These are phyloP conservation scores for Amphichorda felina DNA, from an alignment of 2,329 filamentous ascomycete species.

Conservation along the genomic window DNA sequence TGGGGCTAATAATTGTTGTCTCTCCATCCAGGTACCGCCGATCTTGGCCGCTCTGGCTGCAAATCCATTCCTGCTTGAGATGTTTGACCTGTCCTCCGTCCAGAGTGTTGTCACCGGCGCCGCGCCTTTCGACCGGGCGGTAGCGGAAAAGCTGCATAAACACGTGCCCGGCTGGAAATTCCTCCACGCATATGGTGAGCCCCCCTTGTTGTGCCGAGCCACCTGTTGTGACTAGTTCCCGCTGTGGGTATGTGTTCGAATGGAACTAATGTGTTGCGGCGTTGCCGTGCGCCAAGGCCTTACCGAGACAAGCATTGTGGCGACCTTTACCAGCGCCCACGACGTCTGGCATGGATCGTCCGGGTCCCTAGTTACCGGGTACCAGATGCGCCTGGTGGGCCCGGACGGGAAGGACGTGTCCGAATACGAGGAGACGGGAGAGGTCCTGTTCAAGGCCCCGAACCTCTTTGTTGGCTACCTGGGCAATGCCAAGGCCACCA, in stretches of 20 bases:
- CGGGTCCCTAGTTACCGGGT: slow-evolving; percentile 38
- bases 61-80: slow-evolving; percentile 40
- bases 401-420: slow-evolving; percentile 60
- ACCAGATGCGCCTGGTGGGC: too few species aligned
- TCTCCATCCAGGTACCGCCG: slow-evolving; percentile 28
- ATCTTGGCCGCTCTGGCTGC: slow-evolving; percentile 60
- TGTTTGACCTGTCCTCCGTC: slow-evolving; percentile 59
- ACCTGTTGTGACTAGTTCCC: too few species aligned
- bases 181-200: too few species aligned
- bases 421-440: slow-evolving; percentile 51
- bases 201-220: too few species aligned
- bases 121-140: slow-evolving; percentile 61
- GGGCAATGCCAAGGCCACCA: slow-evolving; percentile 8
- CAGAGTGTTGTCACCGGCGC: slow-evolving; percentile 56
- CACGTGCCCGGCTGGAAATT: too few species aligned
- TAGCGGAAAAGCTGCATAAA: slow-evolving; percentile 15
- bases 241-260: too few species aligned
- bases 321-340: slow-evolving; percentile 42
- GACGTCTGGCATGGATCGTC: slow-evolving; percentile 63
- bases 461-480: slow-evolving; percentile 66
- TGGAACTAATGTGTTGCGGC: too few species aligned
- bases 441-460: slow-evolving; percentile 61
- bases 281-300: slow-evolving; percentile 34
- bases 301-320: slow-evolving; percentile 66
- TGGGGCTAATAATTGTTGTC: too few species aligned